Evolutionary conservation across 2,329 filamentous ascomycete genomes (phyloP).

Genomic region (Phialophora verrucosa): DNA sequence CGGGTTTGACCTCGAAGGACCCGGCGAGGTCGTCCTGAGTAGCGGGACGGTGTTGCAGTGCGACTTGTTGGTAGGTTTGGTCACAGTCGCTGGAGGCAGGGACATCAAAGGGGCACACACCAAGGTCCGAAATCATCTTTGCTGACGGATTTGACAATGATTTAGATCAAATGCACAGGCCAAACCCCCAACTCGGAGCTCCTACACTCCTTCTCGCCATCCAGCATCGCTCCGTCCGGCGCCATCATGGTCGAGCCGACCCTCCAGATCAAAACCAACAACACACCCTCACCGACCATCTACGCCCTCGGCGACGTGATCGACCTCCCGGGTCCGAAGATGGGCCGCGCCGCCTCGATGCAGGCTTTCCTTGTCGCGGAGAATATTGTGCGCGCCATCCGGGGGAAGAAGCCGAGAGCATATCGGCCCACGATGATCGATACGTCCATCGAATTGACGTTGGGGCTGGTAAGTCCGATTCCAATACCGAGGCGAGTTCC

Average conservation of each 20-base stretch:
- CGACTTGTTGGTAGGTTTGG: conserved; percentile 30
- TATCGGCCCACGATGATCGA: conserved; percentile 57
- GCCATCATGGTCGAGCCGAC: conserved; percentile 62
- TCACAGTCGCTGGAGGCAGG: no score
- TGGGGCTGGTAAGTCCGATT: conserved; percentile 49
- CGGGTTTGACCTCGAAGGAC: conserved; percentile 21
- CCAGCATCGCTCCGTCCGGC: conserved; percentile 55
- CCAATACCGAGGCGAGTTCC: neutral
- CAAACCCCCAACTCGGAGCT: conserved; percentile 63
- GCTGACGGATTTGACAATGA: no score
- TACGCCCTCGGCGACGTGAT: conserved; percentile 71
- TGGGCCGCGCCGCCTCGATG: conserved; percentile 60
- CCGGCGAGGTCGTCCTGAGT: conserved; percentile 27
- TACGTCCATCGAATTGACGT: conserved; percentile 59
- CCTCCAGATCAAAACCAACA: conserved; percentile 63
- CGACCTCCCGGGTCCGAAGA: conserved; percentile 57
- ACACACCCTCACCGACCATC: conserved; percentile 55
- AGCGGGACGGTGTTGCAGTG: conserved; percentile 26
- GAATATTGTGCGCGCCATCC: conserved; percentile 60
- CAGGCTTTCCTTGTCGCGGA: conserved; percentile 61
- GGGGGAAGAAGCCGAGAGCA: conserved; percentile 48
- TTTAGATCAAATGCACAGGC: conserved; percentile 64
- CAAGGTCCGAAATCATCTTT: no score
- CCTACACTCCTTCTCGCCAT: conserved; percentile 52
- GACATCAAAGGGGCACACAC: no score